Base-by-base conservation (phyloP, 2,329 filamentous ascomycete species). In the Ophiostoma sp. region DNA sequence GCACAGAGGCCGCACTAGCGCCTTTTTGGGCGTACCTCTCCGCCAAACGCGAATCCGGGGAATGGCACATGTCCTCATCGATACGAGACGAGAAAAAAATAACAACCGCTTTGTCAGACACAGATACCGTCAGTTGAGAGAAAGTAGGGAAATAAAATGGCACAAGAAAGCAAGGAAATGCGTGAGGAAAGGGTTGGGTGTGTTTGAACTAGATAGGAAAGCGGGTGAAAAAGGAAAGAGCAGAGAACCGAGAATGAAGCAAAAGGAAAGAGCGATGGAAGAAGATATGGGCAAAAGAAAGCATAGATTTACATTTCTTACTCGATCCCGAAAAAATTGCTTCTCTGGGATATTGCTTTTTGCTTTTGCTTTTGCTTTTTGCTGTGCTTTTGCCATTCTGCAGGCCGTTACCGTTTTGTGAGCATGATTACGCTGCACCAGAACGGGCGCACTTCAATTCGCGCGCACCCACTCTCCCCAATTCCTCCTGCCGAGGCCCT, bases 401-500 rank as follows among this genome's bases (percentile, higher is more conserved):
- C 52, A 54, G 27, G 3, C 27, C 27, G 3, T 3, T 31, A 31
- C 27, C 27, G 27, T 31, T 3, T 31, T 31, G 13, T 4, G 10
- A 27, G n/a, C 10, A 13, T 57, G 11, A 11, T 31, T 57, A 65
- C 35, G n/a, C 35, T 11, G 15, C 36, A 27, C n/a, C 17, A 27
- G 17, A 35, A 36, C 20, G 3, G 54, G 33, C 60, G 33, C 33
- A 2, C 15, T n/a, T 11, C 31, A 20, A 64, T 10, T 35, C 31
- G 60, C 31, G 54, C 23, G 27, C 20, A 39, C n/a, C 62, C 62
- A 39, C 62, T 41, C 41, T 65, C 35, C 35, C 35, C 62, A 41
- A 64, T 64, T 64, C 17, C 31, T 39, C 31, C 52, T 72, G 71
- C 72, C 72, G 72, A 73, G 72, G 72, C 70, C 72, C 72, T 73